Percentiles rank a stretch among this genome's conserved stretches.
phyloP scores from a whole-genome alignment of 495 filamentous ascomycete genomes.

The Hyaloscypha finlandica region DNA sequence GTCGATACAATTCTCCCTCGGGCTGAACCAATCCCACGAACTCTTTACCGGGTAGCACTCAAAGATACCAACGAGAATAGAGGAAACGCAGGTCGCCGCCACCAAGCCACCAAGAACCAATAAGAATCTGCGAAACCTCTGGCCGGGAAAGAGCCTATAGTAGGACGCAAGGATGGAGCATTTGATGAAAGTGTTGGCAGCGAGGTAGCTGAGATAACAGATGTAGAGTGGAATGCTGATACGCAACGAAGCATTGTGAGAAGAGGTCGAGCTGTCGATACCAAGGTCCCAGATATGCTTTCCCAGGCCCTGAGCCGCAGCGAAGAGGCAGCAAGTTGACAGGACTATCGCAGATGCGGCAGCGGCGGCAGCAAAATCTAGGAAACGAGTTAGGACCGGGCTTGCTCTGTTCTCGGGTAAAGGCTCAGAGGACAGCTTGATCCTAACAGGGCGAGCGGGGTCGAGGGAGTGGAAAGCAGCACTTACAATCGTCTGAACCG shows the following conservation, averaged over 20 bases:
- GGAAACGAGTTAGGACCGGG: background rate
- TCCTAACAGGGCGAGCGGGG: background rate
- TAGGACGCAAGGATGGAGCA: constrained; percentile 35
- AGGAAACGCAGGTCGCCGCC: constrained; percentile 38
- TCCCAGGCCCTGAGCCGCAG: constrained; percentile 31
- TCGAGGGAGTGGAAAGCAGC: background rate
- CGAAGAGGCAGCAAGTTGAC: constrained; percentile 8
- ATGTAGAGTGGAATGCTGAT: constrained; percentile 30
- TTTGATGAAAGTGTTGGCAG: constrained; percentile 30
- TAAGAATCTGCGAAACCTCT: constrained; percentile 19
- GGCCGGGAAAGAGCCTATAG: constrained; percentile 34
- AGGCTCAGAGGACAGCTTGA: background rate
- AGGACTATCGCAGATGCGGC: background rate
- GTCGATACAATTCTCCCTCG: constrained; percentile 38
- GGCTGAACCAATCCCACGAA: constrained; percentile 39
- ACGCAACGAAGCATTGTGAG: constrained; percentile 7
- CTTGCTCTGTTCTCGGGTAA: background rate
- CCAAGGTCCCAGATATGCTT: constrained; percentile 34
- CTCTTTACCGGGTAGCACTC: constrained; percentile 43
- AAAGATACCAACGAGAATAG: constrained; percentile 46
- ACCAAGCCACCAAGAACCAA: constrained; percentile 30
- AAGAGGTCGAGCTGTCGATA: background rate
- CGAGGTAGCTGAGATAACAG: constrained; percentile 31
- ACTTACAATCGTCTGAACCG: background rate
- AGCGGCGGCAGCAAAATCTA: background rate